Evolutionary conservation across 148 eudicot species (phyloP).

Genomic region (Suaeda aralocaspica): DNA sequence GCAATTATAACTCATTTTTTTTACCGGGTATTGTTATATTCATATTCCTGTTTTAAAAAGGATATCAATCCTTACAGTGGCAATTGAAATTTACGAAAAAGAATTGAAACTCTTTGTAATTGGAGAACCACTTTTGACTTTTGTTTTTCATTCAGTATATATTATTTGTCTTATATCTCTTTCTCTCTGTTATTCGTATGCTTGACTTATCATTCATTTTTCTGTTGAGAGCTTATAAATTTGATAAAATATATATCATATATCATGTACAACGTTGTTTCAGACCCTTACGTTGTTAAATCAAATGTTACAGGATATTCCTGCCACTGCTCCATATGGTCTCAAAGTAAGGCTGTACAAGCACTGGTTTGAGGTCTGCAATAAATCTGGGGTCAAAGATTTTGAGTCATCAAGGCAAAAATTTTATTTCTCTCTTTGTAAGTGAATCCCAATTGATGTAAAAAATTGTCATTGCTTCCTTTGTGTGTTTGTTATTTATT

Average conservation of each 20-base stretch:
- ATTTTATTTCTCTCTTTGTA: slow-evolving; percentile 76
- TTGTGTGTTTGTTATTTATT: not conserved
- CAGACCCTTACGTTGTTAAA: slow-evolving; percentile 17
- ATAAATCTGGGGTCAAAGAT: slow-evolving; percentile 54
- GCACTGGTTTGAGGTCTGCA: slow-evolving; percentile 68
- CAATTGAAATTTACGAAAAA: too few species aligned
- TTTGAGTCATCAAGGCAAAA: slow-evolving; percentile 71
- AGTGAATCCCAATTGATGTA: slow-evolving; percentile 30
- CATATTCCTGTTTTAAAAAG: not conserved
- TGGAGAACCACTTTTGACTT: not conserved
- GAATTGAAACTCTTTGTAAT: not conserved
- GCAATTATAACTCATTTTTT: too few species aligned
- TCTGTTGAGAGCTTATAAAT: slow-evolving; percentile 2
- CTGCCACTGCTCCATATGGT: slow-evolving; percentile 34
- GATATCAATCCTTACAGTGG: not conserved
- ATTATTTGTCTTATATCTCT: not conserved
- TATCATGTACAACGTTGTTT: not conserved
- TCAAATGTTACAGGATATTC: slow-evolving; percentile 42
- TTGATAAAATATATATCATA: not conserved
- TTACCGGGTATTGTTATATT: too few species aligned
- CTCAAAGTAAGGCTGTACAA: slow-evolving; percentile 58
- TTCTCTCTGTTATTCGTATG: not conserved
- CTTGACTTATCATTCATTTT: slow-evolving; percentile 1
- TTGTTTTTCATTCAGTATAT: not conserved
- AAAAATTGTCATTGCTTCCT: not conserved